Conservation (phyloP, 2,329 filamentous ascomycete species). For the Coniochaeta sp. region DNA sequence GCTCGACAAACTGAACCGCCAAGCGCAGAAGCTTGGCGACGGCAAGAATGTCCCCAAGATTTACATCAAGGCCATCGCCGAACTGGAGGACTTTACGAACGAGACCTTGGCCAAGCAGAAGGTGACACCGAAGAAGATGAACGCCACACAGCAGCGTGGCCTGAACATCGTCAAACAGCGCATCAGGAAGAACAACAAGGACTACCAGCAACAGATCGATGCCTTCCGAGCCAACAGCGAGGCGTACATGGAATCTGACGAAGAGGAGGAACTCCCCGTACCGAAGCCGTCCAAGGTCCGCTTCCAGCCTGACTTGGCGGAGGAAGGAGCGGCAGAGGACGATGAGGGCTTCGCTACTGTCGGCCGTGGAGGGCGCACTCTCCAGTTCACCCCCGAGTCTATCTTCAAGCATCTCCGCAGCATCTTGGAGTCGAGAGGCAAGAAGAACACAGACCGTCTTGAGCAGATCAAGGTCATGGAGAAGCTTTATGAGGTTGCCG, state of each 20-base stretch:
- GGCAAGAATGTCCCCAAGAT: constrained; percentile 77
- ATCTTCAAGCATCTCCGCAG: constrained; percentile 94
- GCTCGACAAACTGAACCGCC: constrained; percentile 89
- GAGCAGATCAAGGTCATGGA: constrained; percentile 98
- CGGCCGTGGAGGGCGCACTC: constrained; percentile 77
- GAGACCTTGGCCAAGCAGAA: constrained; percentile 95
- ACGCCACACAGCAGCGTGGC: constrained; percentile 86
- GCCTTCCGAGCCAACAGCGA: constrained; percentile 81
- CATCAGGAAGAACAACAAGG: constrained; percentile 98
- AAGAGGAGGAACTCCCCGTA: constrained; percentile 58
- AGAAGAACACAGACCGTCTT: constrained; percentile 93
- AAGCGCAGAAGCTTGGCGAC: constrained; percentile 71
- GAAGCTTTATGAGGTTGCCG: constrained; percentile 83
- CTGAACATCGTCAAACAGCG: constrained; percentile 97
- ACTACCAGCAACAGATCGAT: constrained; percentile 82
- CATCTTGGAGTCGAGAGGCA: constrained; percentile 92
- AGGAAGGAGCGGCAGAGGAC: constrained; percentile 50
- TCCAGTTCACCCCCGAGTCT: constrained; percentile 92
- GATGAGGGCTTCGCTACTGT: constrained; percentile 87
- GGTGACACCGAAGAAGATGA: constrained; percentile 97
- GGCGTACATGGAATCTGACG: constrained; percentile 77
- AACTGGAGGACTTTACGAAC: constrained; percentile 90
- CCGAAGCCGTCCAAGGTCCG: constrained; percentile 45
- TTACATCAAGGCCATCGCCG: constrained; percentile 88
- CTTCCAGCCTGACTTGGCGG: constrained; percentile 36